Evolutionary conservation across 768 basidiomycete species (phyloP).

Genomic region (Serendipita indica): DNA sequence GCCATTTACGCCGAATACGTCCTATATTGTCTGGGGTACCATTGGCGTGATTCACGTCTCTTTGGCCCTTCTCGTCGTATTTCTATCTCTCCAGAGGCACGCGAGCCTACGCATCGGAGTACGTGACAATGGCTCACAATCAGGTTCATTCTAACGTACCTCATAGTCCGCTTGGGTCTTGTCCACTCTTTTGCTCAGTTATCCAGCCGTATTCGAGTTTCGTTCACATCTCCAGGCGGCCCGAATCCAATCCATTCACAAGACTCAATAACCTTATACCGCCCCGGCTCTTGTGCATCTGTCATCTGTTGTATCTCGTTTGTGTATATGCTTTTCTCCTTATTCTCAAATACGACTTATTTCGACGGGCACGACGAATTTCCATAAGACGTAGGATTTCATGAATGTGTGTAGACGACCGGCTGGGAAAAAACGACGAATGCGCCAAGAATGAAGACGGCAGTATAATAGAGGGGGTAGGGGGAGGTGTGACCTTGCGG

Average conservation of each 20-base stretch:
- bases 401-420: too few species aligned
- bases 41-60: constrained; percentile 27
- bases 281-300: background rate
- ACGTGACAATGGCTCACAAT: constrained; percentile 19
- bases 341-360: background rate
- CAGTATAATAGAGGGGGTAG: background rate
- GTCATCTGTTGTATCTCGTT: background rate
- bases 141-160: background rate
- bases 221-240: constrained; percentile 45
- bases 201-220: constrained; percentile 39
- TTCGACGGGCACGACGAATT: background rate
- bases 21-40: constrained; percentile 25
- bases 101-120: constrained; percentile 31
- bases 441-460: background rate
- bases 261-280: constrained; percentile 29
- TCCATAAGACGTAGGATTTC: background rate
- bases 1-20: constrained; percentile 20
- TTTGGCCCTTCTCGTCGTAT: constrained; percentile 35
- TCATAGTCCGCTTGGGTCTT: constrained; percentile 39
- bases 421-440: background rate
- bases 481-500: background rate
- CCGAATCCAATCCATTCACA: constrained; percentile 70
- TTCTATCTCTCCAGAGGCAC: constrained; percentile 37
- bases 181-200: constrained; percentile 38
- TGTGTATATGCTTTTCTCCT: background rate